Conservation (phyloP, 1,139 yeast genomes). For the Candida sanyaensis region DNA sequence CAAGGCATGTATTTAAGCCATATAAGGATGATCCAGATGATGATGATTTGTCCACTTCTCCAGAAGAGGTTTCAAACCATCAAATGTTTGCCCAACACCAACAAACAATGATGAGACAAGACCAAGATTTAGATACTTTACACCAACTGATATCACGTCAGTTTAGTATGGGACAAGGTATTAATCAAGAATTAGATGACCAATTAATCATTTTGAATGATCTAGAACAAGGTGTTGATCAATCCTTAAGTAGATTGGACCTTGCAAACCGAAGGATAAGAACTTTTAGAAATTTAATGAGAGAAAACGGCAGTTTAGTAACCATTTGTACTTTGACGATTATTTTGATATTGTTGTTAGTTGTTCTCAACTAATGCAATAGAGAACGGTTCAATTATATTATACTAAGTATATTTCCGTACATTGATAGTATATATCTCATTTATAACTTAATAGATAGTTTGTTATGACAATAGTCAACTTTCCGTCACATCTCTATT, state of each 20-base stretch:
- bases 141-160: conserved; percentile 66
- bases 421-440: not conserved
- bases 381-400: not conserved
- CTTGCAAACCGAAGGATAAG: conserved; percentile 57
- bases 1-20: conserved; percentile 32
- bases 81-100: conserved; percentile 69
- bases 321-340: conserved; percentile 67
- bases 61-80: conserved; percentile 29
- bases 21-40: conserved; percentile 42
- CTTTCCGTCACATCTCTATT: too few relatives aligned
- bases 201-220: conserved; percentile 73
- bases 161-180: conserved; percentile 62
- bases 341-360: conserved; percentile 57
- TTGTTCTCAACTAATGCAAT: conserved; percentile 50
- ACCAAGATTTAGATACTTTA: conserved; percentile 56
- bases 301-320: conserved; percentile 71
- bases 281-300: conserved; percentile 55
- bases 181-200: conserved; percentile 66
- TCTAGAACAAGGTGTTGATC: conserved; percentile 66
- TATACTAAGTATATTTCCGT: conserved; percentile 9
- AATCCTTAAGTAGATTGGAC: conserved; percentile 50
- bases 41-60: conserved; percentile 12
- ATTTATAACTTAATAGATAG: not conserved
- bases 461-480: not conserved
- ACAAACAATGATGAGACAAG: conserved; percentile 64